Conservation (phyloP, 2,329 filamentous ascomycete genomes). For the Bipolaris sorokiniana region DNA sequence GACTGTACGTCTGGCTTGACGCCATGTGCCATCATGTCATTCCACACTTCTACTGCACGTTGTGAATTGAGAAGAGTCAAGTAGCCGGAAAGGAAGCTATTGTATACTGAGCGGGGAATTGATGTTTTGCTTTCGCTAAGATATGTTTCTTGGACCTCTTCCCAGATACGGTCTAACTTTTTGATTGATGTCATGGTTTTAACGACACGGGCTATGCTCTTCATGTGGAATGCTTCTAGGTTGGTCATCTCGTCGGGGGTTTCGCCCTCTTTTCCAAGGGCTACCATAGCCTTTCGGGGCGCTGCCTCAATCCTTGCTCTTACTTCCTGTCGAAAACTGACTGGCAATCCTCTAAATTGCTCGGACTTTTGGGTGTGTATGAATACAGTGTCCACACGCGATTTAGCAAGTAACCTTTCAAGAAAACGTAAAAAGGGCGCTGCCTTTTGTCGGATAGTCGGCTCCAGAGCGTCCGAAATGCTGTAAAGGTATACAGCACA, state of each 20-base stretch:
- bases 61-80: constrained; percentile 52
- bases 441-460: constrained; percentile 28
- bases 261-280: constrained; percentile 16
- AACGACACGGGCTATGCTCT: constrained; percentile 35
- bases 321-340: constrained; percentile 22
- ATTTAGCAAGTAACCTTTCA: constrained; percentile 30
- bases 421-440: constrained; percentile 39
- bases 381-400: constrained; percentile 23
- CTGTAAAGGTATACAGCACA: constrained; percentile 43
- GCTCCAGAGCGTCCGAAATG: constrained; percentile 28
- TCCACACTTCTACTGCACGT: constrained; percentile 62
- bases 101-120: constrained; percentile 48
- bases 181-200: constrained; percentile 18
- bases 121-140: constrained; percentile 13
- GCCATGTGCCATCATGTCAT: constrained; percentile 60
- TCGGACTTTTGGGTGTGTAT: constrained; percentile 14
- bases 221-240: constrained; percentile 33
- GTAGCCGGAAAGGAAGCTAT: constrained; percentile 56
- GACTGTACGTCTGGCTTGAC: constrained; percentile 67
- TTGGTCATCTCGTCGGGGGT: constrained; percentile 19
- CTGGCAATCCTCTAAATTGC: constrained; percentile 23
- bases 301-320: constrained; percentile 29
- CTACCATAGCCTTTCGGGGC: constrained; percentile 30
- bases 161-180: constrained; percentile 35
- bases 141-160: constrained; percentile 28